A percentile compares a stretch with the other conserved stretches of the same genome.
Conservation (phyloP, 208 protist species). For the Tritrichomonas musculus region DNA sequence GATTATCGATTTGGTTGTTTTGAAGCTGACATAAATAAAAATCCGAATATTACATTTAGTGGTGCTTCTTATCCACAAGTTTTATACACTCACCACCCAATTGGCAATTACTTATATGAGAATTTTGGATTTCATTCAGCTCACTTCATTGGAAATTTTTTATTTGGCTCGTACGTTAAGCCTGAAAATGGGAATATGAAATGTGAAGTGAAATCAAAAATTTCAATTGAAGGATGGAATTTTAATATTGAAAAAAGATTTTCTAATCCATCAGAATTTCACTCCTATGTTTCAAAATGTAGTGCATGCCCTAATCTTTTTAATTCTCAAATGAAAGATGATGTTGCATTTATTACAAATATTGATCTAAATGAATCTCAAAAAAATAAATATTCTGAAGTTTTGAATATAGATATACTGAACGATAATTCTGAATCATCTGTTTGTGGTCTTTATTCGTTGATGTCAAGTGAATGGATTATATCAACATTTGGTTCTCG, state of each 20-base stretch:
- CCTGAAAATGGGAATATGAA: neutral
- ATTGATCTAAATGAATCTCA: neutral
- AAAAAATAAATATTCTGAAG: neutral
- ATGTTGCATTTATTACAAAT: neutral
- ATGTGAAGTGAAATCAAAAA: neutral
- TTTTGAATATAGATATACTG: neutral
- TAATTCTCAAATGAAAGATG: too few relatives aligned
- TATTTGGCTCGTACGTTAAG: neutral
- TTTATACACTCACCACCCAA: neutral
- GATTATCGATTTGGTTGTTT: neutral
- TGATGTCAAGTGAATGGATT: neutral
- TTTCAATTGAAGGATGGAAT: neutral
- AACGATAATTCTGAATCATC: neutral
- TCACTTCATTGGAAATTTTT: neutral
- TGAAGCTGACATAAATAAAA: neutral
- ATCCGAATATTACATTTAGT: neutral
- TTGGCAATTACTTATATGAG: neutral
- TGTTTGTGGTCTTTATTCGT: neutral
- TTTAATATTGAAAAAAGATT: neutral
- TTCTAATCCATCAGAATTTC: neutral
- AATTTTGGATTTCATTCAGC: neutral
- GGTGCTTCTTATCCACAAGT: neutral
- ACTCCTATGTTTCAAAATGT: too few relatives aligned
- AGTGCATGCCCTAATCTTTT: too few relatives aligned
- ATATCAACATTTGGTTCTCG: neutral